Percentiles rank a stretch among this genome's conserved stretches.
Evolutionary conservation across 805 yeast species (phyloP).

Genomic region (Cyberlindnera amylophila): DNA sequence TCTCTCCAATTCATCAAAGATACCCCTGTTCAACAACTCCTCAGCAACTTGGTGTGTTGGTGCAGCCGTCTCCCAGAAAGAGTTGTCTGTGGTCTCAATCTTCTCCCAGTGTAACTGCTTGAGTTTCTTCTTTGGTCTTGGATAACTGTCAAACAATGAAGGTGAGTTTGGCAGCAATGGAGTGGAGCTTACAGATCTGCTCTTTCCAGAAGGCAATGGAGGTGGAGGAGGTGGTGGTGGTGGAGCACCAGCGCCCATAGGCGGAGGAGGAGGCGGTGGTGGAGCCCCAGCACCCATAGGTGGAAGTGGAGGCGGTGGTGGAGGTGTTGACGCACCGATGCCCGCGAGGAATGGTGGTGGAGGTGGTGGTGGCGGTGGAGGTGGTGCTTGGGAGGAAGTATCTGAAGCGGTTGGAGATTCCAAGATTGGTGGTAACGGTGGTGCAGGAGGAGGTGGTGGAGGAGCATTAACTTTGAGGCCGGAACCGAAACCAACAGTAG

Average conservation of each 20-base stretch:
- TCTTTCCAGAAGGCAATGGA: slow-evolving; percentile 16
- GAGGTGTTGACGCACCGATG: slow-evolving; percentile 21
- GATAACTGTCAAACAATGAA: slow-evolving; percentile 27
- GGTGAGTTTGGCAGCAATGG: slow-evolving; percentile 31
- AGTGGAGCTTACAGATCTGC: slow-evolving; percentile 14
- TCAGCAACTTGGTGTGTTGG: slow-evolving; percentile 42
- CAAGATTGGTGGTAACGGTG: slow-evolving; percentile 17
- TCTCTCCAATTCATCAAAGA: slow-evolving; percentile 59
- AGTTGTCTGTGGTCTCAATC: slow-evolving; percentile 50
- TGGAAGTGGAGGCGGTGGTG: slow-evolving; percentile 28
- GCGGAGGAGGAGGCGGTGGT: slow-evolving; percentile 16
- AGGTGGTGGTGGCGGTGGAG: slow-evolving; percentile 31
- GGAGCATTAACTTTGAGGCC: not conserved
- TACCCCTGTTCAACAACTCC: slow-evolving; percentile 54
- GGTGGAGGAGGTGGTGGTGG: slow-evolving; percentile 23
- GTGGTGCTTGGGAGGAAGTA: slow-evolving; percentile 22
- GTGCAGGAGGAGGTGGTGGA: slow-evolving; percentile 3
- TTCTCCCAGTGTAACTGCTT: slow-evolving; percentile 86
- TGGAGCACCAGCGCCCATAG: slow-evolving; percentile 14
- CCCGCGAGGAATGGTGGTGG: slow-evolving; percentile 30
- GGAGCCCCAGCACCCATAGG: too few species aligned
- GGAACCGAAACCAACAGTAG: not conserved
- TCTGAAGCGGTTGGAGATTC: slow-evolving; percentile 33
- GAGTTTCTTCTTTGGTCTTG: slow-evolving; percentile 54
- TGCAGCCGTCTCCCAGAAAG: slow-evolving; percentile 56